These are phyloP conservation scores for Podosphaera xanthii DNA, from an alignment of 2,329 filamentous ascomycete genomes.

Conservation along the genomic window DNA sequence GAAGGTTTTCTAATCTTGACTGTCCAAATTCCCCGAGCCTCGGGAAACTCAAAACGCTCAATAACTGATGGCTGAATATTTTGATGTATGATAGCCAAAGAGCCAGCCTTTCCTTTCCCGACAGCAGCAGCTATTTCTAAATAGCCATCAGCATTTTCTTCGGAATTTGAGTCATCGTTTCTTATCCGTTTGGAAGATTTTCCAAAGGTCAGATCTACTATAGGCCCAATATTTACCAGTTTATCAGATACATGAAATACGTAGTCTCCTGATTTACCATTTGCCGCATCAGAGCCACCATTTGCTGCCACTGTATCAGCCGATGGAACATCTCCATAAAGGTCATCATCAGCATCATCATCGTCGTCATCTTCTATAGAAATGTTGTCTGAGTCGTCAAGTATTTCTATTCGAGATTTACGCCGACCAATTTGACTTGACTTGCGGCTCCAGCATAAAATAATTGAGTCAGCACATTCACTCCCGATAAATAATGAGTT, in stretches of 20 bases:
- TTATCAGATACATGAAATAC: constrained; percentile 56
- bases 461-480: constrained; percentile 56
- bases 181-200: constrained; percentile 24
- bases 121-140: constrained; percentile 36
- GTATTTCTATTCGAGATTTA: constrained; percentile 32
- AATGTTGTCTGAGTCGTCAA: constrained; percentile 33
- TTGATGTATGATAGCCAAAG: constrained; percentile 54
- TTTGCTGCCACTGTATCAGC: constrained; percentile 17
- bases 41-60: constrained; percentile 47
- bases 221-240: constrained; percentile 56
- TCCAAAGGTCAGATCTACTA: constrained; percentile 52
- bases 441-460: constrained; percentile 59
- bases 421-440: constrained; percentile 37
- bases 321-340: constrained; percentile 35
- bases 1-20: constrained; percentile 45
- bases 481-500: constrained; percentile 66
- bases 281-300: constrained; percentile 16
- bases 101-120: constrained; percentile 41
- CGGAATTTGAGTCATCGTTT: constrained; percentile 22
- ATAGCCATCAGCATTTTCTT: constrained; percentile 27
- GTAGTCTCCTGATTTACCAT: constrained; percentile 36
- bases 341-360: constrained; percentile 27
- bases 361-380: constrained; percentile 25
- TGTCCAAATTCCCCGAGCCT: constrained; percentile 61
- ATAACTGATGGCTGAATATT: constrained; percentile 53